A percentile compares a stretch with the other conserved stretches of the same genome.
Evolutionary conservation across 1,284 basidiomycete species (phyloP).

Genomic region (Pascua guehoae): DNA sequence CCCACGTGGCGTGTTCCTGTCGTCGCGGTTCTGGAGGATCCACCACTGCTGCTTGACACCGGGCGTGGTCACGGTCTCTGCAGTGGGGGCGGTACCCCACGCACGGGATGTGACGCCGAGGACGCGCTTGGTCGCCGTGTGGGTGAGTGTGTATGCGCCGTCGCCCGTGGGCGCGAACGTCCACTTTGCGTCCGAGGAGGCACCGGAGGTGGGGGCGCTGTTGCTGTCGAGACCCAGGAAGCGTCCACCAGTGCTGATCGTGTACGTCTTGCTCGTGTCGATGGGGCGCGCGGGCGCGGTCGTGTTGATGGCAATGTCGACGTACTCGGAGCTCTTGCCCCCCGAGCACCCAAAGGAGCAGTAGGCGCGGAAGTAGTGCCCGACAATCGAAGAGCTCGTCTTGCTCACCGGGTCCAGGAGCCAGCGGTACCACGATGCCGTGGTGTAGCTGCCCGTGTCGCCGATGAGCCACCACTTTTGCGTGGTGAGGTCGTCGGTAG

Average conservation of each 20-base stretch:
- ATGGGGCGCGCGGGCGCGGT: neutral
- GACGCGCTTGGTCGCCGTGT: neutral
- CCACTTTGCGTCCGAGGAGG: neutral
- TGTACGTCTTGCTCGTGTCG: conserved; percentile 2
- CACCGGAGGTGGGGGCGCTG: neutral
- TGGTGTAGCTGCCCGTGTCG: conserved; percentile 14
- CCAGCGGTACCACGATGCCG: conserved; percentile 14
- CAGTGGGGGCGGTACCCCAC: conserved; percentile 2
- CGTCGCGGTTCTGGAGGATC: conserved; percentile 8
- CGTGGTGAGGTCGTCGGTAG: conserved; percentile 5
- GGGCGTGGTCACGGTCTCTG: neutral
- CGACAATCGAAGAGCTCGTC: conserved; percentile 5
- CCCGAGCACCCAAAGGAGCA: conserved; percentile 15
- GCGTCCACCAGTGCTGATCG: neutral
- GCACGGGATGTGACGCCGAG: conserved; percentile 6
- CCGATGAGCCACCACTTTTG: conserved; percentile 12
- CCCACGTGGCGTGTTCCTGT: neutral
- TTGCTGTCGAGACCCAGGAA: neutral
- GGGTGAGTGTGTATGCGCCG: conserved; percentile 9
- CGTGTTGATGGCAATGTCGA: conserved; percentile 8
- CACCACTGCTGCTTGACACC: conserved; percentile 12
- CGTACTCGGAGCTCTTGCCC: conserved; percentile 8
- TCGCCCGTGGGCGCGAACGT: conserved; percentile 5
- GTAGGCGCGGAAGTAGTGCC: conserved; percentile 9
- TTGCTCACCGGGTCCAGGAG: conserved; percentile 4